phyloP scores from a whole-genome alignment of 2,329 filamentous ascomycete species.

The Trichoderma semiorbis region DNA sequence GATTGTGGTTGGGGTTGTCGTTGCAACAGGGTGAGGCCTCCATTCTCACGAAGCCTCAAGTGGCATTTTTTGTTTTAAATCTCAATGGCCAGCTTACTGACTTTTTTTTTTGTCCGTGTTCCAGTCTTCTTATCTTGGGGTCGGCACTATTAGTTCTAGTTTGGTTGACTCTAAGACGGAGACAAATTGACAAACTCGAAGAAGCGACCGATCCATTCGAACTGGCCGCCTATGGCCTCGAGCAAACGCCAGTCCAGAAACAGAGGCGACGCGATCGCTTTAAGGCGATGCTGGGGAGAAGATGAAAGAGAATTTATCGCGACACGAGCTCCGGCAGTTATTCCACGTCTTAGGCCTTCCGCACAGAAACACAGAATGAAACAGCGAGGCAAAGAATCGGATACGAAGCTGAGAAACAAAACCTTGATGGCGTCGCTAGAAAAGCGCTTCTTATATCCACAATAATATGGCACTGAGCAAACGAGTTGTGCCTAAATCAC shows the following conservation, averaged over 20 bases:
- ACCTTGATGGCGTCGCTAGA: background rate
- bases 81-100: background rate
- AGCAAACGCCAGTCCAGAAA: background rate
- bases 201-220: slow-evolving; percentile 13
- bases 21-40: background rate
- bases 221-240: slow-evolving; percentile 7
- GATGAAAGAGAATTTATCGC: background rate
- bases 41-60: background rate
- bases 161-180: slow-evolving; percentile 4
- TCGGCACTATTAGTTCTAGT: slow-evolving; percentile 2
- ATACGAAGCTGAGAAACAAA: background rate
- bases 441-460: background rate
- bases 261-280: slow-evolving; percentile 10
- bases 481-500: background rate
- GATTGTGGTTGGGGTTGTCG: background rate
- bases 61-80: background rate
- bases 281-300: background rate
- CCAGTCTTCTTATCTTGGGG: background rate
- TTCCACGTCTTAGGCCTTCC: background rate
- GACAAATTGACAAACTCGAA: slow-evolving; percentile 2
- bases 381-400: background rate
- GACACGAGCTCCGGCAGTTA: background rate
- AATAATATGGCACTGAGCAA: background rate
- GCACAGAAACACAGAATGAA: too few species aligned
- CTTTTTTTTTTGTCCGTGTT: background rate